These are phyloP conservation scores for Pyrus bretschneideri DNA, from an alignment of 306 rosid genomes.

Conservation along the genomic window DNA sequence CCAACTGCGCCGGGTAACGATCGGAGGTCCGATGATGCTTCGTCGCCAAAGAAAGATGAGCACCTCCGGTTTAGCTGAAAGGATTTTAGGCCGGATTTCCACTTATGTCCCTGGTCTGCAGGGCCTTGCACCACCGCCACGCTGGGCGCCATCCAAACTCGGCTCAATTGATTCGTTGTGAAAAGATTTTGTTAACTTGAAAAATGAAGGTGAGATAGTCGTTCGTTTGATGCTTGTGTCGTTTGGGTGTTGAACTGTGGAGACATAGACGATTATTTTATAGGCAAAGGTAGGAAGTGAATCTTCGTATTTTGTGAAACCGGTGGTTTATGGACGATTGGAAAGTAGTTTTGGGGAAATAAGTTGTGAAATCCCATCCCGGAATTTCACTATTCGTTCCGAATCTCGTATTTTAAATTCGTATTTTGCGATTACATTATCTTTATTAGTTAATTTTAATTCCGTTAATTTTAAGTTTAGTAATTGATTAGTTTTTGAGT, in stretches of 20 bases:
- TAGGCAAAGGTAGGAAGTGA: neutral
- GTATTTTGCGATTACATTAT: too few relatives aligned
- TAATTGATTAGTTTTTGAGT: too few relatives aligned
- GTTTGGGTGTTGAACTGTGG: fast-evolving
- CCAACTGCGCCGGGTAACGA: constrained; percentile 25
- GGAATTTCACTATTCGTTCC: too few relatives aligned
- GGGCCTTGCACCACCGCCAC: constrained; percentile 67
- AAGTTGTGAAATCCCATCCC: neutral
- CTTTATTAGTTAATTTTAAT: too few relatives aligned
- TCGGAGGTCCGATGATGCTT: constrained; percentile 24
- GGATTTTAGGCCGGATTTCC: constrained; percentile 56
- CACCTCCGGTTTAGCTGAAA: constrained; percentile 40
- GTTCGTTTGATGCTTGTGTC: neutral
- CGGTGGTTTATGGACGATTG: neutral
- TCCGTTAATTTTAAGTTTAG: too few relatives aligned
- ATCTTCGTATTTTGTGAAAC: neutral
- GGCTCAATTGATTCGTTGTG: constrained; percentile 47
- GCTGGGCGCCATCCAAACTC: constrained; percentile 70
- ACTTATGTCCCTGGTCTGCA: constrained; percentile 47
- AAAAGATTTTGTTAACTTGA: neutral
- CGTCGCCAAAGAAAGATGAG: constrained; percentile 24
- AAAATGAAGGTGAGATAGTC: neutral
- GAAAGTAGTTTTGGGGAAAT: constrained; percentile 12
- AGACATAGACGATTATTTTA: neutral
- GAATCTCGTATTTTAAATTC: too few relatives aligned